Percentiles rank a stretch among this genome's conserved stretches.
phyloP scores from a whole-genome alignment of 108 stramenopile genomes.

The Conticribra guillardii region DNA sequence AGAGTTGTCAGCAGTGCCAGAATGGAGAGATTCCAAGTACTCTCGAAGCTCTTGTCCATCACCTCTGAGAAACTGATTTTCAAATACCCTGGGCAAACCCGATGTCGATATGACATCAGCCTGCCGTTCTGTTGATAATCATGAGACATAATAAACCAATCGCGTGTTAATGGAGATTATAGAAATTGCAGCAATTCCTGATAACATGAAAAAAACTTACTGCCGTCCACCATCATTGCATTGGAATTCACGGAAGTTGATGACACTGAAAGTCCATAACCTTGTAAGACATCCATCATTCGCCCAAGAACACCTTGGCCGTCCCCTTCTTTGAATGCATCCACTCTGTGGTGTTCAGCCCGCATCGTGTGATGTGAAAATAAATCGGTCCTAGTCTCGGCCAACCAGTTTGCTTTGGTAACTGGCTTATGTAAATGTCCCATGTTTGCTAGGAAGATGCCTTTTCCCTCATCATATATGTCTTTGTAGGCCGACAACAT shows the following conservation, averaged over 20 bases:
- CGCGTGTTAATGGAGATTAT: too few species aligned
- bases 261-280: slow-evolving; percentile 35
- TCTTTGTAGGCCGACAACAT: slow-evolving; percentile 29
- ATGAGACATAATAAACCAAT: too few species aligned
- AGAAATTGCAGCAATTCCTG: slow-evolving; percentile 23
- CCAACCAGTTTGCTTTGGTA: slow-evolving; percentile 36
- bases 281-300: slow-evolving; percentile 46
- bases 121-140: slow-evolving; percentile 25
- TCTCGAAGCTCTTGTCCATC: slow-evolving; percentile 15
- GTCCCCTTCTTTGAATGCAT: slow-evolving; percentile 43
- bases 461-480: slow-evolving; percentile 53
- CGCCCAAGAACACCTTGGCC: slow-evolving; percentile 47
- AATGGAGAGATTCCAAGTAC: slow-evolving; percentile 23
- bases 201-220: too few species aligned
- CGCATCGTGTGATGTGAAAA: slow-evolving; percentile 43
- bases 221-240: slow-evolving; percentile 35
- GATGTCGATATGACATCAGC: slow-evolving; percentile 28
- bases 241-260: slow-evolving; percentile 28
- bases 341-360: slow-evolving; percentile 32
- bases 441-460: slow-evolving; percentile 51
- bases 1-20: slow-evolving; percentile 17
- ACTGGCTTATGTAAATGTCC: slow-evolving; percentile 51
- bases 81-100: slow-evolving; percentile 30
- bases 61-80: slow-evolving; percentile 33
- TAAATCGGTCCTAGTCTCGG: slow-evolving; percentile 43